Conservation (phyloP, 73 alveolate species). For the Tetrahymena malaccensis region DNA sequence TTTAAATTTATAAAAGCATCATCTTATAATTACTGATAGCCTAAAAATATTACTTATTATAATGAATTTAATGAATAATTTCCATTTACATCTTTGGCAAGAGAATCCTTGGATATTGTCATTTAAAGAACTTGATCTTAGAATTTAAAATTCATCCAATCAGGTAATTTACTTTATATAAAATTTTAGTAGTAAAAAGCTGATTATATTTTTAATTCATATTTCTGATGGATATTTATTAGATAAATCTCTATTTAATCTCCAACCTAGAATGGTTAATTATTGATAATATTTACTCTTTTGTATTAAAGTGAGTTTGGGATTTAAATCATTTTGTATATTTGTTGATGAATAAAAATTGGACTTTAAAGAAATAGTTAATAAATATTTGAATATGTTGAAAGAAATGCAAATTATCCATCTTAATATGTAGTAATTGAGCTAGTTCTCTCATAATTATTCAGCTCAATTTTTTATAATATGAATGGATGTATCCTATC, state of each 20-base stretch:
- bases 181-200: not conserved
- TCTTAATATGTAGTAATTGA: not conserved
- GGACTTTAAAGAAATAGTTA: not conserved
- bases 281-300: too few relatives aligned
- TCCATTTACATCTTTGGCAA: not conserved
- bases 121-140: not conserved
- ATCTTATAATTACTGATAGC: not conserved
- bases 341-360: not conserved
- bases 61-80: not conserved
- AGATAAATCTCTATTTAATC: not conserved
- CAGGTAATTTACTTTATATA: not conserved
- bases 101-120: not conserved
- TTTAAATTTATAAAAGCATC: not conserved
- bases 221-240: not conserved
- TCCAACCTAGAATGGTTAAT: not conserved
- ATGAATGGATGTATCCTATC: not conserved
- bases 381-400: not conserved
- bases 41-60: not conserved
- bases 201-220: too few relatives aligned
- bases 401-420: not conserved
- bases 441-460: too few relatives aligned
- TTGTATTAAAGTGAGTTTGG: not conserved
- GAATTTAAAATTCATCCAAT: not conserved
- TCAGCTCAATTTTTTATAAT: too few relatives aligned
- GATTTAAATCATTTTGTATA: too few relatives aligned